Evolutionary conservation across 495 filamentous ascomycete genomes (phyloP).

Genomic region (Aspergillus diversus): DNA sequence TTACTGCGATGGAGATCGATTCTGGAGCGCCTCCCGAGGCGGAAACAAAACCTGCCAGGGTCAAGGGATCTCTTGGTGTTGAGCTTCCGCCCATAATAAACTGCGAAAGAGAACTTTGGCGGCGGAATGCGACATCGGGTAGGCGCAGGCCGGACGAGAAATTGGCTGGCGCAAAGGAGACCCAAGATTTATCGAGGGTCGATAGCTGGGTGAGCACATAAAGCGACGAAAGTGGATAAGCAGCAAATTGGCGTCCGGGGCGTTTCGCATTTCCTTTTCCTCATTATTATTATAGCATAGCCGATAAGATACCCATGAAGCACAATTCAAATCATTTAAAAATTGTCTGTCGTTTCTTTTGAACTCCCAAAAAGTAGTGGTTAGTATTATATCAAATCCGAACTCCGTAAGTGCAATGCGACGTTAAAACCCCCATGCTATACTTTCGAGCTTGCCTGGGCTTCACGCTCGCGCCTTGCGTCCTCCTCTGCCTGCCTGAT

Average conservation of each 20-base stretch:
- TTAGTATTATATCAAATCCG: slow-evolving; percentile 29
- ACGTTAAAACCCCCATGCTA: slow-evolving; percentile 3
- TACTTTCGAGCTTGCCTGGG: slow-evolving; percentile 13
- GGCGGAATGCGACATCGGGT: slow-evolving; percentile 33
- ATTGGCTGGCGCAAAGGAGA: slow-evolving; percentile 25
- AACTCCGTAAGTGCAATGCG: slow-evolving; percentile 27
- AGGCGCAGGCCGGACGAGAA: slow-evolving; percentile 37
- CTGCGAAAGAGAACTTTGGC: slow-evolving; percentile 51
- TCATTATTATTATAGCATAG: slow-evolving; percentile 32
- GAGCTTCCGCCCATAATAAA: slow-evolving; percentile 54
- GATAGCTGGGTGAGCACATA: slow-evolving; percentile 37
- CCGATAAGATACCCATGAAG: slow-evolving; percentile 45
- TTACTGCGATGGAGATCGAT: slow-evolving; percentile 41
- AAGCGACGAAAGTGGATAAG: slow-evolving; percentile 12
- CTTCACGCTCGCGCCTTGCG: slow-evolving; percentile 28
- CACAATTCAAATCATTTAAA: slow-evolving; percentile 22
- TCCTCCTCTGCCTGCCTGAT: slow-evolving; percentile 36
- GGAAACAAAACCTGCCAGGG: slow-evolving; percentile 31
- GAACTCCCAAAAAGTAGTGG: background rate
- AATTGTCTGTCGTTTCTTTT: slow-evolving; percentile 1
- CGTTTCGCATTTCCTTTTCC: slow-evolving; percentile 27
- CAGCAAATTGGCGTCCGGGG: slow-evolving; percentile 28
- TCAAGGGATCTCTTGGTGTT: slow-evolving; percentile 37
- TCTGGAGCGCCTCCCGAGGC: slow-evolving; percentile 29
- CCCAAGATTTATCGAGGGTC: slow-evolving; percentile 30